Evolutionary conservation across 805 yeast genomes (phyloP).

Genomic region (Cyberlindnera bimundalis): DNA sequence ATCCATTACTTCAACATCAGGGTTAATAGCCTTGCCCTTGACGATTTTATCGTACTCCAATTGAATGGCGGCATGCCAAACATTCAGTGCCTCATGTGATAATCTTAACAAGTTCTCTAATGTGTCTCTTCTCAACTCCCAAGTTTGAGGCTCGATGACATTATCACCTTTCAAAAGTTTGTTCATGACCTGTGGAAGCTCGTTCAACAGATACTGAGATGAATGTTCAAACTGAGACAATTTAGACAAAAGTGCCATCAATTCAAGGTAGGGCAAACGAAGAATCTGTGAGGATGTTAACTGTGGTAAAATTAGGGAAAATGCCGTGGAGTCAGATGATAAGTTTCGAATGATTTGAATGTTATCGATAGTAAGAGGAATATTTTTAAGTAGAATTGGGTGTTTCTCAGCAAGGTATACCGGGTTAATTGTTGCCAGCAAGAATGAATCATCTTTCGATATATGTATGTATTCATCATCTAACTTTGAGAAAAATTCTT

Average conservation of each 20-base stretch:
- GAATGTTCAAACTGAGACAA: conserved; percentile 15
- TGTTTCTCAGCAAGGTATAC: conserved; percentile 15
- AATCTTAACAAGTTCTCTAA: conserved; percentile 16
- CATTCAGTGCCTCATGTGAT: conserved; percentile 14
- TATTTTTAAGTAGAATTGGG: conserved; percentile 7
- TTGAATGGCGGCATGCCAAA: conserved; percentile 21
- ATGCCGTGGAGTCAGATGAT: conserved; percentile 7
- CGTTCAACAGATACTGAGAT: conserved; percentile 12
- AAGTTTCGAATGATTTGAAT: conserved; percentile 19
- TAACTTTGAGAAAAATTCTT: conserved; percentile 5
- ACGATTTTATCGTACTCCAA: conserved; percentile 13
- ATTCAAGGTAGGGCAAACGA: conserved; percentile 23
- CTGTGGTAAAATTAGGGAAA: conserved; percentile 9
- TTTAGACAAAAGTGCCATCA: conserved; percentile 15
- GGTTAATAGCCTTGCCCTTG: conserved; percentile 14
- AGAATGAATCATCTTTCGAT: conserved; percentile 1
- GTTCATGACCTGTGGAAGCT: conserved; percentile 26
- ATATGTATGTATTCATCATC: conserved; percentile 16
- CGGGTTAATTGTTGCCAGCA: conserved; percentile 21
- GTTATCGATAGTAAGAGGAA: conserved; percentile 12
- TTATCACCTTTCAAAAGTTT: conserved; percentile 18
- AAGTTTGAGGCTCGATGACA: conserved; percentile 22
- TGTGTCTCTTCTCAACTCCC: conserved; percentile 19
- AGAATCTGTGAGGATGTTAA: conserved; percentile 11
- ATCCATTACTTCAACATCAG: conserved; percentile 13